phyloP scores from a whole-genome alignment of 2,329 filamentous ascomycete genomes.

The Neospermospora avenae region DNA sequence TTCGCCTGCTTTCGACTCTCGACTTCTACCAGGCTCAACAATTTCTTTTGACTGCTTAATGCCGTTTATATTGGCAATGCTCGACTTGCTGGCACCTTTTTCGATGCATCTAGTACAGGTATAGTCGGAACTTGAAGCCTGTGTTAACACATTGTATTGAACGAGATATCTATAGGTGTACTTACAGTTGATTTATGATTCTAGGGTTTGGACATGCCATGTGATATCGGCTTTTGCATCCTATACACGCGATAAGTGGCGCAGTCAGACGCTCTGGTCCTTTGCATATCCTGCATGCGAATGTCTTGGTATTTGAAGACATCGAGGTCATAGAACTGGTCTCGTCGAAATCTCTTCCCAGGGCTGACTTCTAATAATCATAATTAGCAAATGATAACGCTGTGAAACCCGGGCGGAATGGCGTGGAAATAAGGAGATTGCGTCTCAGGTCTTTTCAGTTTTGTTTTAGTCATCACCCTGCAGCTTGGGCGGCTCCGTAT shows the following conservation, averaged over 20 bases:
- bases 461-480: slow-evolving; percentile 43
- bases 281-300: slow-evolving; percentile 24
- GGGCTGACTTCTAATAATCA: slow-evolving; percentile 13
- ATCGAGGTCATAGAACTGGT: slow-evolving; percentile 26
- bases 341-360: slow-evolving; percentile 20
- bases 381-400: slow-evolving; percentile 13
- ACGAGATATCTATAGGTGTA: background rate
- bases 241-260: slow-evolving; percentile 22
- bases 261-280: slow-evolving; percentile 7
- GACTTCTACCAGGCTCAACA: background rate
- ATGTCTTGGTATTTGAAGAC: slow-evolving; percentile 19
- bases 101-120: background rate
- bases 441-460: slow-evolving; percentile 79
- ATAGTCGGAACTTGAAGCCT: background rate
- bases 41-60: background rate
- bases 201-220: slow-evolving; percentile 20
- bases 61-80: background rate
- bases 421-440: slow-evolving; percentile 6
- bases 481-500: slow-evolving; percentile 34
- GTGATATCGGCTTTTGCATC: slow-evolving; percentile 25
- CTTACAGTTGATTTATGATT: background rate
- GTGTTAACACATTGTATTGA: background rate
- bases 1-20: background rate
- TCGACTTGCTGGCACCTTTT: background rate
- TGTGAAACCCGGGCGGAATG: background rate